phyloP scores from a whole-genome alignment of 805 yeast species.

The Millerozyma acaciae region DNA sequence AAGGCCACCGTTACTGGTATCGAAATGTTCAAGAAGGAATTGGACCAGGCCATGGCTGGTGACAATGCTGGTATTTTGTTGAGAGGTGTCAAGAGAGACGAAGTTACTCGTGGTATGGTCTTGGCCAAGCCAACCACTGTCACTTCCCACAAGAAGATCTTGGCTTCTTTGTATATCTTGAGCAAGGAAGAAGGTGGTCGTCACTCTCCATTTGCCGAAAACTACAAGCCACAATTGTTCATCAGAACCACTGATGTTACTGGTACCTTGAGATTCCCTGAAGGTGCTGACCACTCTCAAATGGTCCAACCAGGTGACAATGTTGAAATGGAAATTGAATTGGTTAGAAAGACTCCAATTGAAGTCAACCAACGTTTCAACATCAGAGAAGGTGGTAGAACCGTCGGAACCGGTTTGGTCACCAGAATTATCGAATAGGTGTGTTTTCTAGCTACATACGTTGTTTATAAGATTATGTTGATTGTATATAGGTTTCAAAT shows the following conservation, averaged over 20 bases:
- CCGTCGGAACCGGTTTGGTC: slow-evolving; percentile 97
- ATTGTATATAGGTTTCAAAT: slow-evolving; percentile 10
- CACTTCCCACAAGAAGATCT: slow-evolving; percentile 87
- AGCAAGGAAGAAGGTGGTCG: slow-evolving; percentile 99
- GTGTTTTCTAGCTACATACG: slow-evolving; percentile 2
- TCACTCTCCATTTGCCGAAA: slow-evolving; percentile 93
- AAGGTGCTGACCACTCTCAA: slow-evolving; percentile 74
- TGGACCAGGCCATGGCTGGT: slow-evolving; percentile 97
- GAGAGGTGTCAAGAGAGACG: slow-evolving; percentile 98
- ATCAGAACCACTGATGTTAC: slow-evolving; percentile 96
- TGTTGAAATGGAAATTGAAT: slow-evolving; percentile 89
- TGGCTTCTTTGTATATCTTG: slow-evolving; percentile 88
- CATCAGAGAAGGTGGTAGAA: slow-evolving; percentile 99
- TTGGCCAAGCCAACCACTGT: slow-evolving; percentile 89
- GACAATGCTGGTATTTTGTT: slow-evolving; percentile 97
- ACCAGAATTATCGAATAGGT: slow-evolving; percentile 78
- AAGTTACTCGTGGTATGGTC: slow-evolving; percentile 96
- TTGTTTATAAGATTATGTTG: slow-evolving; percentile 1
- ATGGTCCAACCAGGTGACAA: slow-evolving; percentile 98
- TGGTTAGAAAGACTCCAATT: slow-evolving; percentile 86
- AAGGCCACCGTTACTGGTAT: slow-evolving; percentile 97
- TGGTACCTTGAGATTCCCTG: slow-evolving; percentile 84
- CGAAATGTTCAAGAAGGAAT: slow-evolving; percentile 99
- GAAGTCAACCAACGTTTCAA: slow-evolving; percentile 98
- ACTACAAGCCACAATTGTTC: slow-evolving; percentile 97